Evolutionary conservation across 768 basidiomycete genomes (phyloP), one percentile per base, ranked within the genome.

Genomic region (Boletus sp.): DNA sequence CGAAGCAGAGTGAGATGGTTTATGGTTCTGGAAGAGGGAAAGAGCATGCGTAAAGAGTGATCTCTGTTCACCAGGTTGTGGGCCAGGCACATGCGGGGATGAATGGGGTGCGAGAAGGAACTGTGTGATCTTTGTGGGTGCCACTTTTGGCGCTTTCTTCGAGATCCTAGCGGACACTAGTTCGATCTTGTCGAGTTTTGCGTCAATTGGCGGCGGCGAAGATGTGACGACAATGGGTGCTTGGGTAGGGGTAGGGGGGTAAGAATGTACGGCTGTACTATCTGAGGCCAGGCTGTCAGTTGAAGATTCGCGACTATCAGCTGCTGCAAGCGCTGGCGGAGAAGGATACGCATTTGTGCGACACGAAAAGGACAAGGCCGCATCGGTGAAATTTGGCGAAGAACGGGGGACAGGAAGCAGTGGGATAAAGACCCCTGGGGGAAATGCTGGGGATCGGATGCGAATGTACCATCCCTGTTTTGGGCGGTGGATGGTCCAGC

Each of bases 381-480:
- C 83, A 7, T 83, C 78, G 7, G 71, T 70, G 55, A 81, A 78
- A 54, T 79, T 72, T 1, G 76, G 75, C 0, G 80, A 78, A 27
- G 70, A 68, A 25, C 70, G 72, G 4, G 79, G 70, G 0, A 84
- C 72, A 9, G 84, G 82, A 23, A 75, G 70, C 8, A 85, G 64
- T 1, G 82, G 77, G 29, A 85, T 85, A 56, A 76, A 83, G 11
- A 78, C 75, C 4, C 79, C 72, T 13, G 81, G 84, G 1, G 88
- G 85, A 58, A 90, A 91, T 5, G 76, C 62, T 0, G 90, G 90
- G 2, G 87, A 74, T 34, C 87, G 81, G 25, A 93, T 72, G 39
- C 86, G 86, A 55, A 93, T 83, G 69, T 92, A 93, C 90, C 90
- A 93, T 42, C 90, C 90, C 29, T 86, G 82, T 53, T 83, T 82